Base-by-base conservation (phyloP, 768 basidiomycete genomes). In the Rubroboletus satanas region DNA sequence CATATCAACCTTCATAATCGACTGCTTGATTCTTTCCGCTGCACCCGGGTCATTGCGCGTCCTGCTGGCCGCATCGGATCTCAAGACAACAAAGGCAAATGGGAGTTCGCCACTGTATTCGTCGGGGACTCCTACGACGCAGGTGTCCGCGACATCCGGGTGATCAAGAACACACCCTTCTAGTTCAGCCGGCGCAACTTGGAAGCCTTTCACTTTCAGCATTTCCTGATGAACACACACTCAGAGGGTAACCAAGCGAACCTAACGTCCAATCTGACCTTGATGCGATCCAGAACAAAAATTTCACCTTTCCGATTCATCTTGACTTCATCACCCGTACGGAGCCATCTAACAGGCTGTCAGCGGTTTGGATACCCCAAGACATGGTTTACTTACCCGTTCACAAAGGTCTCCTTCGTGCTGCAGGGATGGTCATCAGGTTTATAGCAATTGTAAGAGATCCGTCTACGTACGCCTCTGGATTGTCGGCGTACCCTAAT, bases 71-170 rank as follows among this genome's bases (percentile, higher is more conserved):
- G 75, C 71, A 14, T 74, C 73, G 5, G 67, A 61, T 44, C 71
- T 71, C 17, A 83, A 76, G 4, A 85, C 85, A 23, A 90, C 73
- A 65, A 81, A 90, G 8, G 89, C 88, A 50, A 87, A 62, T 0
- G 90, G 88, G 11, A 88, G 60, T 65, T 92, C 88, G 17, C 89
- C 88, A 54, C 79, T 86, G 65, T 85, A 89, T 23, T 90, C 88
- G 61, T 91, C 86, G 1, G 77, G 77, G 18, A 88, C 65, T 5
- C 85, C 80, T 7, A 90, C 84, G 8, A 87, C 83, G 59, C 85
- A 85, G 1, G 75, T 75, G 62, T 85, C 85, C 5, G 69, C 71
- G 11, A 90, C 84, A 55, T 83, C 81, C 10, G 78, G 74, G 61
- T 87, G 84, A 35, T 75, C 64, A 35, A 88, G 74, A 45, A 87